A percentile compares a stretch with the other conserved stretches of the same genome.
Conservation (phyloP, 306 rosid species). For the Sindora glabra region DNA sequence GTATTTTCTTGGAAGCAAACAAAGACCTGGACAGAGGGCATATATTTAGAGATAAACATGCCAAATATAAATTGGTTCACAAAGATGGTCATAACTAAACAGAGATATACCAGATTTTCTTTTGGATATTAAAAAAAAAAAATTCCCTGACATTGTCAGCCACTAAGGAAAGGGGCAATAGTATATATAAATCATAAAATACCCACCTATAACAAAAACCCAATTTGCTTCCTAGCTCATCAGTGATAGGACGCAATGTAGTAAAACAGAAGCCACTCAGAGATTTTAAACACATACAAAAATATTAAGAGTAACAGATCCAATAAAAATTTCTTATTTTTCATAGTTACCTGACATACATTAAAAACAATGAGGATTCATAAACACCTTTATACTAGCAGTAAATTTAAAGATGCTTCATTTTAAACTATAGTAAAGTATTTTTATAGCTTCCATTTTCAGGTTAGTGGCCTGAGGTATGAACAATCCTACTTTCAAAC, state of each 20-base stretch:
- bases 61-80: background rate
- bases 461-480: background rate
- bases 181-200: no score
- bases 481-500: background rate
- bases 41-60: background rate
- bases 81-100: background rate
- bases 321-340: background rate
- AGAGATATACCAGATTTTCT: background rate
- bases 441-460: no score
- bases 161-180: no score
- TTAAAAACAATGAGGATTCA: background rate
- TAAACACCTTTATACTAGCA: background rate
- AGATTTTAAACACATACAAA: no score
- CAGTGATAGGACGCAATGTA: no score
- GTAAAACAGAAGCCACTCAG: no score
- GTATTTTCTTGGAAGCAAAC: constrained; percentile 54
- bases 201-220: no score
- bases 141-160: no score
- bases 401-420: background rate
- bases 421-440: no score
- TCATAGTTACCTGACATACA: background rate
- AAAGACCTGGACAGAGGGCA: constrained; percentile 33
- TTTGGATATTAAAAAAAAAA: no score
- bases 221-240: no score
- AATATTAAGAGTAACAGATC: no score